phyloP scores from a whole-genome alignment of 768 basidiomycete genomes.

The Hypsizygus marmoreus region DNA sequence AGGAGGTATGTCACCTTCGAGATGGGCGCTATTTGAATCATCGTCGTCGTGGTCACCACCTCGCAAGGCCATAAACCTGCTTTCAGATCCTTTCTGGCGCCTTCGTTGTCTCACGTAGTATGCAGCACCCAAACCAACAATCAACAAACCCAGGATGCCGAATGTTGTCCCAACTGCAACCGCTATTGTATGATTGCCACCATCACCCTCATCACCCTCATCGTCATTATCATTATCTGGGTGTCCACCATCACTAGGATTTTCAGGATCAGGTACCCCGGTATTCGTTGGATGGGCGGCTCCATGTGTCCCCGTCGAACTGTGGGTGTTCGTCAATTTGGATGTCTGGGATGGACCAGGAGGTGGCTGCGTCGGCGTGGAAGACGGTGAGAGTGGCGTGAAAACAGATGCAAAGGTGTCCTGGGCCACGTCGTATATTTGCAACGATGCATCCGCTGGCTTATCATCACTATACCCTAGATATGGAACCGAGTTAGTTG shows the following conservation, averaged over 20 bases:
- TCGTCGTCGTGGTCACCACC: conserved; percentile 35
- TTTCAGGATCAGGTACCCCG: conserved; percentile 20
- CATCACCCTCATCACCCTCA: conserved; percentile 11
- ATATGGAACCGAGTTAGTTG: not conserved
- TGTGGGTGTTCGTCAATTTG: conserved; percentile 1
- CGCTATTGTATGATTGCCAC: conserved; percentile 33
- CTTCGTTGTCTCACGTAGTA: conserved; percentile 47
- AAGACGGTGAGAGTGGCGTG: conserved; percentile 33
- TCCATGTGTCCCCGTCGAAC: conserved; percentile 3
- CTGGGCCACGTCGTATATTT: conserved; percentile 52
- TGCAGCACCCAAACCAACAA: conserved; percentile 37
- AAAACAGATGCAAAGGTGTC: conserved; percentile 45
- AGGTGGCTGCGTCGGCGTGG: conserved; percentile 35
- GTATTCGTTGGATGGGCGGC: conserved; percentile 24
- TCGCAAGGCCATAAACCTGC: conserved; percentile 33
- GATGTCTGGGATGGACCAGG: conserved; percentile 35
- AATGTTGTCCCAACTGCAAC: conserved; percentile 67
- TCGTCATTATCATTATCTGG: conserved; percentile 21
- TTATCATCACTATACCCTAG: conserved; percentile 50
- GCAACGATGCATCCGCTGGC: conserved; percentile 56
- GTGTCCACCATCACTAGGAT: conserved; percentile 16
- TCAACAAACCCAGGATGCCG: conserved; percentile 59
- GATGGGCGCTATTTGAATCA: conserved; percentile 28
- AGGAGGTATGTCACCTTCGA: conserved; percentile 32
- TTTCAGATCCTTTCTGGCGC: conserved; percentile 18